Evolutionary conservation across 106 monocot species (phyloP).

Genomic region (Dendrobium catenatum): DNA sequence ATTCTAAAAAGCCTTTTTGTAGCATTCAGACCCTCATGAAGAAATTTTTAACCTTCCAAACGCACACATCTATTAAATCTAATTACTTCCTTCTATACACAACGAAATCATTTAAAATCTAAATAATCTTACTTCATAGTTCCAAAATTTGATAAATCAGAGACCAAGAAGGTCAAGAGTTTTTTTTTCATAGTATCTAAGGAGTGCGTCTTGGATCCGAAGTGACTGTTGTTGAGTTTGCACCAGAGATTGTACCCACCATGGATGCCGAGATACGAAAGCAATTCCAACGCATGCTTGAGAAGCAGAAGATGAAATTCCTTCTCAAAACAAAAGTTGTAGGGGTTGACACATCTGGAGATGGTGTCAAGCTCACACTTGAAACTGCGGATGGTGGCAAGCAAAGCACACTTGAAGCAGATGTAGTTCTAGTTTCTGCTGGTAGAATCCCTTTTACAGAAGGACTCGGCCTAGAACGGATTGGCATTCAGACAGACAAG

Average conservation of each 20-base stretch:
- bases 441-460: slow-evolving; percentile 66
- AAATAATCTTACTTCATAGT: too few species aligned
- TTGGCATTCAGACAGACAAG: slow-evolving; percentile 78
- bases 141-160: too few species aligned
- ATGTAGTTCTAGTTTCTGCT: slow-evolving; percentile 84
- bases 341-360: slow-evolving; percentile 70
- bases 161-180: too few species aligned
- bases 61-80: too few species aligned
- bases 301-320: slow-evolving; percentile 95
- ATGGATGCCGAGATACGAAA: slow-evolving; percentile 86
- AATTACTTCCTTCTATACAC: too few species aligned
- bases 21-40: too few species aligned
- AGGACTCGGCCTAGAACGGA: slow-evolving; percentile 58
- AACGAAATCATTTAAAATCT: too few species aligned
- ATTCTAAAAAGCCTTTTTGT: too few species aligned
- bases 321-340: slow-evolving; percentile 93
- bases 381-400: slow-evolving; percentile 86
- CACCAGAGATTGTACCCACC: slow-evolving; percentile 84
- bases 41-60: too few species aligned
- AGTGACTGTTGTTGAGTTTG: slow-evolving; percentile 93
- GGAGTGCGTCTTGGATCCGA: slow-evolving; percentile 87
- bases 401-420: slow-evolving; percentile 70
- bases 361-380: slow-evolving; percentile 64
- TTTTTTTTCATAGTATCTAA: too few species aligned
- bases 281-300: slow-evolving; percentile 85